Evolutionary conservation across 148 eudicot genomes (phyloP), one percentile per base, ranked within the genome.

Genomic region (Cornus kousa): DNA sequence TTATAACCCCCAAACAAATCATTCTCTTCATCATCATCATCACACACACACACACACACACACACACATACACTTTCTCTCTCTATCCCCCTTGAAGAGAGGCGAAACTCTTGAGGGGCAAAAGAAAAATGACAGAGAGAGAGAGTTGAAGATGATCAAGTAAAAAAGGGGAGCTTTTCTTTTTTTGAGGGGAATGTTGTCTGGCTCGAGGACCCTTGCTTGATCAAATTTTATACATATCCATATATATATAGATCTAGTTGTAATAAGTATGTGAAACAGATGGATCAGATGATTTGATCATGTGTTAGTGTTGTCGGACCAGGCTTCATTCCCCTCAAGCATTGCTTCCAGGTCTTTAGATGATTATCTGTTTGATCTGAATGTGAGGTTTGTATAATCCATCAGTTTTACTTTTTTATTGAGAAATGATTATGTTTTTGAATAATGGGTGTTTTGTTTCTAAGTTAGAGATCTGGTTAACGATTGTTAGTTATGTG

Each of bases 101-200:
- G 89, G 80, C 88, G 84, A 77, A n/a, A 81, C 79, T 89, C 71
- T 65, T 76, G 85, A 88, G 88, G 75, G 88, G 67, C 35, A 74
- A 35, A 66, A 67, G 31, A 76, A 22, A 31, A 35, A 32, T 24
- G 43, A 10, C 68, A 65, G 16, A 31, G 23, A 17, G 9, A 0
- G 64, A 23, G 60, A 66, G 59, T 24, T 5, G 35, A 66, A 59
- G 55, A 48, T 12, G 68, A 72, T 57, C 39, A 40, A 46, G 20
- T 40, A 40, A 13, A 24, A 55, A 20, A 37, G 89, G 89, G 87
- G 65, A 69, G 86, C 71, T 68, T 20, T 67, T 43, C 62, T 59
- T 73, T 67, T 67, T 78, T 88, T 90, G 94, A 84, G 94, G 94
- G 92, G 92, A 89, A 83, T 91, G 94, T 91, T 91, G 94, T 85